A percentile compares a stretch with the other conserved stretches of the same genome.
phyloP scores from a whole-genome alignment of 345 rosid genomes.

The Microcos paniculata region DNA sequence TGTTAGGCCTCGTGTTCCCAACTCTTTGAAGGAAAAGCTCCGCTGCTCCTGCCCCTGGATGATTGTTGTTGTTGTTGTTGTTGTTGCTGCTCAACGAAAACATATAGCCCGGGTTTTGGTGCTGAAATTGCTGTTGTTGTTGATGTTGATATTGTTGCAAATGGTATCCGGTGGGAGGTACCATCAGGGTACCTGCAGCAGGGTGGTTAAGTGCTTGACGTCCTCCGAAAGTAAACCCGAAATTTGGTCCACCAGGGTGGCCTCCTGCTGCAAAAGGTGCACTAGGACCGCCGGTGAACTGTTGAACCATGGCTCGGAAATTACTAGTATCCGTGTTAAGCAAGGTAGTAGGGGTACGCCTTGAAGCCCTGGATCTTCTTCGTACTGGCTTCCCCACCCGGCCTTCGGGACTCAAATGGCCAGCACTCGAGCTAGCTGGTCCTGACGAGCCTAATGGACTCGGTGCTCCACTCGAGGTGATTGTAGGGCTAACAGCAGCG shows the following conservation, averaged over 20 bases:
- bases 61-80: neutral
- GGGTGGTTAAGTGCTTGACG: constrained; percentile 25
- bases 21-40: constrained; percentile 31
- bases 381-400: constrained; percentile 78
- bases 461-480: constrained; percentile 19
- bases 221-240: constrained; percentile 25
- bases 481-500: constrained; percentile 22
- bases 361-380: constrained; percentile 88
- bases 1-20: constrained; percentile 28
- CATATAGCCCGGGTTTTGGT: constrained; percentile 35
- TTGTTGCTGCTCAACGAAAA: constrained; percentile 33
- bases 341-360: constrained; percentile 94
- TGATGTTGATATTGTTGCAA: constrained; percentile 12
- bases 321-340: constrained; percentile 88
- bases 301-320: constrained; percentile 97
- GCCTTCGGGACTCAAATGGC: constrained; percentile 66
- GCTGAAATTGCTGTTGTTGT: constrained; percentile 33
- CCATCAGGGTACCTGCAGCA: constrained; percentile 1
- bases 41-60: constrained; percentile 1
- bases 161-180: constrained; percentile 15
- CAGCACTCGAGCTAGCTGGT: constrained; percentile 19
- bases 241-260: constrained; percentile 17
- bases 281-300: constrained; percentile 82
- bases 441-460: neutral
- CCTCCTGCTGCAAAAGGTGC: constrained; percentile 54